Evolutionary conservation across 2,329 filamentous ascomycete species (phyloP), one percentile per base, ranked within the genome.

Genomic region (Teratosphaeria pseudoeucalypti): DNA sequence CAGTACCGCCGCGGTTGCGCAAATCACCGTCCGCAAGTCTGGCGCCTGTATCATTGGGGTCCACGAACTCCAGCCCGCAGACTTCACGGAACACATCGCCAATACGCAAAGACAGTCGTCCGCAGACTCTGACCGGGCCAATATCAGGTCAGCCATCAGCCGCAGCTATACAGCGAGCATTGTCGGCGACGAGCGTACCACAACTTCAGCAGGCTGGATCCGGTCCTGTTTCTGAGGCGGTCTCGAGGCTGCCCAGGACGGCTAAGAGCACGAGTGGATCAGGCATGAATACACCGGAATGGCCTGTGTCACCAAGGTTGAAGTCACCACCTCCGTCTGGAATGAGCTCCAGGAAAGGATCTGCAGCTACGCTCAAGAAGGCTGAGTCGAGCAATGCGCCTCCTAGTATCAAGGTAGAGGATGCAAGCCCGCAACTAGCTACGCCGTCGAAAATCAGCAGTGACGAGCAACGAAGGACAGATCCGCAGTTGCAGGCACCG

Each of bases 271-370:
- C 62, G 70, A 73, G 56, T 71, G 74, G 72, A 23, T 71, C 71
- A 58, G 74, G 75, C 55, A 76, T 77, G 58, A 77, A 68, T 60
- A 81, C 81, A 57, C 84, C 84, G 63, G 82, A 86, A 74, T 92
- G 89, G 88, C 88, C 89, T 29, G 76, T 87, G 62, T 92, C 89
- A 54, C 89, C 89, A 54, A 82, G 89, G 63, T 73, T 94, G 64
- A 88, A 86, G 71, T 69, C 89, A 7, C 89, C 89, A 58, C 88
- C 89, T 23, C 88, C 88, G 12, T 71, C 77, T 43, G 68, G 70
- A 57, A 72, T 74, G 3, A 74, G 70, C 57, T 78, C 76, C 34
- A 72, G 77, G 70, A 71, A 74, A 58, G 76, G 76, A 62, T 79
- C 77, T 26, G 61, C 61, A 12, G 60, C 64, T 29, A 53, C 52